These are phyloP conservation scores for Teratosphaeria gauchensis DNA, from an alignment of 2,329 filamentous ascomycete species.

Conservation along the genomic window DNA sequence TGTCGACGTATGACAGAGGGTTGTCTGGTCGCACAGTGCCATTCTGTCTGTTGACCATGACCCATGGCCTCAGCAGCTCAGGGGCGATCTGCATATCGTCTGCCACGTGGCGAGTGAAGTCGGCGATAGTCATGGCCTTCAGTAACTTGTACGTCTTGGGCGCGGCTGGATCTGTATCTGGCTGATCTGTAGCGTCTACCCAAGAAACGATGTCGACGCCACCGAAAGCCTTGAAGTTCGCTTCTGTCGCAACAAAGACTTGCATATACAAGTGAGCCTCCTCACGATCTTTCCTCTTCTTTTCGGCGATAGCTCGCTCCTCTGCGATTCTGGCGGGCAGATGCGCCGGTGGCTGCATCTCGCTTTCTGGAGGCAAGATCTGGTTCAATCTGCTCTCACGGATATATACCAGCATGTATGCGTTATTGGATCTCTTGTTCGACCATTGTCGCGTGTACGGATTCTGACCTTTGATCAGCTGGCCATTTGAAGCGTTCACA, in stretches of 20 bases:
- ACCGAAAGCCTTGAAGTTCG: constrained; percentile 70
- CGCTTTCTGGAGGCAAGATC: constrained; percentile 66
- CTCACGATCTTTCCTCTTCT: constrained; percentile 75
- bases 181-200: constrained; percentile 50
- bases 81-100: constrained; percentile 59
- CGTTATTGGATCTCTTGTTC: constrained; percentile 66
- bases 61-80: constrained; percentile 72
- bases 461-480: constrained; percentile 47
- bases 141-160: constrained; percentile 66
- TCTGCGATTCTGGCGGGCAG: constrained; percentile 71
- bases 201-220: constrained; percentile 66
- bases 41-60: constrained; percentile 97
- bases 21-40: constrained; percentile 90
- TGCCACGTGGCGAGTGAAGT: constrained; percentile 64
- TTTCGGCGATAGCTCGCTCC: constrained; percentile 67
- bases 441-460: constrained; percentile 56
- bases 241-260: constrained; percentile 69
- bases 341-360: constrained; percentile 71
- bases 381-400: constrained; percentile 76
- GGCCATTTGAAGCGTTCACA: constrained; percentile 43
- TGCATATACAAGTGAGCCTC: constrained; percentile 90
- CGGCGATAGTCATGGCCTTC: constrained; percentile 62
- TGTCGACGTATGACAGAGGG: constrained; percentile 66
- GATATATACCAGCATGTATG: constrained; percentile 98
- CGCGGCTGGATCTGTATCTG: constrained; percentile 55